These are phyloP conservation scores for Mycena galericulata DNA, from an alignment of 768 basidiomycete species.

Conservation along the genomic window DNA sequence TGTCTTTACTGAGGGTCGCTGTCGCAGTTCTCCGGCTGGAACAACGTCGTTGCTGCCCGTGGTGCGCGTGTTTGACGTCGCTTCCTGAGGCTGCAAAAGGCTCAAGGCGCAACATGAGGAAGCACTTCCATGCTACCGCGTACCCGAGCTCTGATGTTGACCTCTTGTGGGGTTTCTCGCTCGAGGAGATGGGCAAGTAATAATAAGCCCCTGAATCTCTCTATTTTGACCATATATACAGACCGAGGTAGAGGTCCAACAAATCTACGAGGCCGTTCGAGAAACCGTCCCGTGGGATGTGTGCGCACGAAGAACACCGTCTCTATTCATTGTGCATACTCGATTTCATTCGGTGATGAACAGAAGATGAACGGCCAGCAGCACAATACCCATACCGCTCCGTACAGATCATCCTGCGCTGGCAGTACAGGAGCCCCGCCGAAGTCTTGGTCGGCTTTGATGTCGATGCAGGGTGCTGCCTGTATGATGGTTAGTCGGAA, in stretches of 20 bases:
- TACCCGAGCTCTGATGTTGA: conserved; percentile 73
- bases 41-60: conserved; percentile 73
- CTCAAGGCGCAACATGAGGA: conserved; percentile 66
- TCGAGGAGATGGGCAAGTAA: no score
- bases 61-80: conserved; percentile 67
- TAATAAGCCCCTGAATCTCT: no score
- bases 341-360: no score
- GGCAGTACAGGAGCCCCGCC: conserved; percentile 66
- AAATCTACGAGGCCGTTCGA: no score
- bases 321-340: no score
- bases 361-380: no score
- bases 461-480: conserved; percentile 71
- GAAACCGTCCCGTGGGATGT: no score
- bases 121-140: conserved; percentile 63
- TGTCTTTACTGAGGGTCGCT: conserved; percentile 71
- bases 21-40: conserved; percentile 68
- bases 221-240: no score
- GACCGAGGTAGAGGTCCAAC: no score
- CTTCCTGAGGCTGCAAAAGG: conserved; percentile 58
- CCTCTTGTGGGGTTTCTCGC: no score
- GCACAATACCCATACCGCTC: no score
- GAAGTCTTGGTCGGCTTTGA: conserved; percentile 76
- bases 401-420: conserved; percentile 72
- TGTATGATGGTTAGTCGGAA: conserved; percentile 60
- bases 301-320: no score